Base-by-base conservation (phyloP, 345 rosid species). In the Bruguiera gymnorhiza region DNA sequence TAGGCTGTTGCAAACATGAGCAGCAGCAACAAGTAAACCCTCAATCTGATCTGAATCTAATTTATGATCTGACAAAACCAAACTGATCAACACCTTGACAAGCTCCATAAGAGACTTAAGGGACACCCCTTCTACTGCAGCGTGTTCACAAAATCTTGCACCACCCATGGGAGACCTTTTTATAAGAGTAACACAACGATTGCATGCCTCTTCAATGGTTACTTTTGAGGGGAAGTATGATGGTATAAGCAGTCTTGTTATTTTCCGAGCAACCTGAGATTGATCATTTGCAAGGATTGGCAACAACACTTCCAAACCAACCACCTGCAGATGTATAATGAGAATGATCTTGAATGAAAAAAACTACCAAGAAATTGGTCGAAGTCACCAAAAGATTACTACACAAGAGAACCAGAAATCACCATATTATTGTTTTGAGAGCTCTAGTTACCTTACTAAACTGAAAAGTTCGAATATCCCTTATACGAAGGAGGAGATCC, bases 91-190 rank as follows among this genome's bases (percentile, higher is more conserved):
- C 63, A 83, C 87, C 75, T 73, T 80, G 65, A 87, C 81, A 73
- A 94, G 96, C 67, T 91, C 84, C 87, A 85, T 71, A 23, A 84
- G 81, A 68, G 82, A 83, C 64, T 84, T 82, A 64, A 71, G 70
- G 3, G 92, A 81, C 55, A 92, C 89, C 68, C 97, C 96, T 79
- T 87, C 89, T 2, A 59, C 75, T 64, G 70, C 78, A 75, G 86
- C 80, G 81, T 81, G 89, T 70, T 88, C 86, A 73, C 98, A 94
- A 83, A 94, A 94, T 79, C 92, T 86, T 62, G 97, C 96, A 80
- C 98, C 97, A 60, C 96, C 97, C 63, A 66, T 70, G 34, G 97
- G 92, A 52, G 89, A 86, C 81, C 97, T 85, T 78, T 86, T 89
- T 57, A 94, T 77, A 65, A 94, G 96, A 30, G 91, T 81, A 1